A percentile compares a stretch with the other conserved stretches of the same genome.
Conservation (phyloP, 257 asterid species). For the Scutellaria minor region DNA sequence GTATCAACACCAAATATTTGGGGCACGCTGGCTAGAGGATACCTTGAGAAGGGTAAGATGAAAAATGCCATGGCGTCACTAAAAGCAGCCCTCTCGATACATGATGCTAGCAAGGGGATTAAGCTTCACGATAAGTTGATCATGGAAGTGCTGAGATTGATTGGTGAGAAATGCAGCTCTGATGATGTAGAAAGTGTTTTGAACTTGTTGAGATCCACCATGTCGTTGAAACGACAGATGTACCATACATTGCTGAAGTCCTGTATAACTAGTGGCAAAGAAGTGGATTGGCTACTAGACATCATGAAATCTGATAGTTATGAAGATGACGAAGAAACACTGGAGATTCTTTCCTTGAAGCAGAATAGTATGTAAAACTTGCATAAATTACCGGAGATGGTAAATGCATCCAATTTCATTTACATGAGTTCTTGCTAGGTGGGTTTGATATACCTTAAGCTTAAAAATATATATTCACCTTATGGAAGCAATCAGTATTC, state of each 20-base stretch:
- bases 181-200: slow-evolving; percentile 47
- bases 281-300: slow-evolving; percentile 41
- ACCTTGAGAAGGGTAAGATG: slow-evolving; percentile 54
- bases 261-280: slow-evolving; percentile 44
- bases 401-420: background rate
- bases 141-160: slow-evolving; percentile 39
- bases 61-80: slow-evolving; percentile 56
- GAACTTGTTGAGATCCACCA: slow-evolving; percentile 41
- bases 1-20: slow-evolving; percentile 49
- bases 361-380: slow-evolving; percentile 19
- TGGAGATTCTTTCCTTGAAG: slow-evolving; percentile 44
- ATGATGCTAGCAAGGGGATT: slow-evolving; percentile 36
- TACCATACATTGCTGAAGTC: slow-evolving; percentile 50
- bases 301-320: slow-evolving; percentile 53
- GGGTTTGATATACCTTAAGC: background rate
- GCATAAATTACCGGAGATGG: background rate
- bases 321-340: slow-evolving; percentile 57
- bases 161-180: slow-evolving; percentile 49
- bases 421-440: background rate
- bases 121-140: slow-evolving; percentile 50
- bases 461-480: background rate
- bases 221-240: slow-evolving; percentile 44
- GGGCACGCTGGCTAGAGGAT: slow-evolving; percentile 64
- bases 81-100: slow-evolving; percentile 50
- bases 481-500: background rate